phyloP scores from a whole-genome alignment of 495 filamentous ascomycete genomes.

The Annulohypoxylon bovei region DNA sequence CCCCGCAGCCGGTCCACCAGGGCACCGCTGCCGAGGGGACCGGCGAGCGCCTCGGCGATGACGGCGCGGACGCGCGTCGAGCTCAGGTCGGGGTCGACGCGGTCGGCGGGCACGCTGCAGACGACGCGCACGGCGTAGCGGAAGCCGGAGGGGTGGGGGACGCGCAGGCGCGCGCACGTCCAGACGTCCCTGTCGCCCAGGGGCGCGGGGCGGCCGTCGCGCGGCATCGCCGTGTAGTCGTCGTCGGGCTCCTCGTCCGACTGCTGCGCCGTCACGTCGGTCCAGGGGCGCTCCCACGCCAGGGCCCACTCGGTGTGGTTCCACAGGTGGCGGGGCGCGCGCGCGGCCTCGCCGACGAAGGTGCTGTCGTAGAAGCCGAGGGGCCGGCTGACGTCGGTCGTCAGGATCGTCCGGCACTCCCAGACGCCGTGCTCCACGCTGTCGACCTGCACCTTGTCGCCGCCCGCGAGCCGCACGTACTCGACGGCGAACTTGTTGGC shows the following conservation, averaged over 20 bases:
- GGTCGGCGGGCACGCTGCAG: slow-evolving; percentile 4
- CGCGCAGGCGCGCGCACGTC: background rate
- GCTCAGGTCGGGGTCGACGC: slow-evolving; percentile 22
- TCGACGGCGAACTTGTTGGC: slow-evolving; percentile 8
- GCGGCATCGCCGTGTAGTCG: background rate
- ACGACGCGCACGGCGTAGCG: slow-evolving; percentile 13
- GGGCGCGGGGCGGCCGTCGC: background rate
- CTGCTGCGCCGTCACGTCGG: no score
- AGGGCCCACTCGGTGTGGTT: slow-evolving; percentile 10
- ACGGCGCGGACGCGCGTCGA: slow-evolving; percentile 16
- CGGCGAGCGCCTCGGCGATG: background rate
- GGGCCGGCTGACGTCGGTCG: slow-evolving; percentile 23
- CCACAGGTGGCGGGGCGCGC: no score
- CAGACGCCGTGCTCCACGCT: slow-evolving; percentile 10
- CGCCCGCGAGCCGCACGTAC: slow-evolving; percentile 27
- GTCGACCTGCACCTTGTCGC: slow-evolving; percentile 16
- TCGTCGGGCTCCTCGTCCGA: no score
- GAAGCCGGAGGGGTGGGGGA: no score
- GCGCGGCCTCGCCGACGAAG: background rate
- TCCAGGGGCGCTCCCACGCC: slow-evolving; percentile 2
- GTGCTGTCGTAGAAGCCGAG: slow-evolving; percentile 10
- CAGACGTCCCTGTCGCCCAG: background rate
- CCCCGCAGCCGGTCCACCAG: slow-evolving; percentile 7
- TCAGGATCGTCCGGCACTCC: slow-evolving; percentile 13
- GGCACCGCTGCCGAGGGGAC: background rate